phyloP scores from a whole-genome alignment of 2,329 filamentous ascomycete species.

The Cercospora zeina region DNA sequence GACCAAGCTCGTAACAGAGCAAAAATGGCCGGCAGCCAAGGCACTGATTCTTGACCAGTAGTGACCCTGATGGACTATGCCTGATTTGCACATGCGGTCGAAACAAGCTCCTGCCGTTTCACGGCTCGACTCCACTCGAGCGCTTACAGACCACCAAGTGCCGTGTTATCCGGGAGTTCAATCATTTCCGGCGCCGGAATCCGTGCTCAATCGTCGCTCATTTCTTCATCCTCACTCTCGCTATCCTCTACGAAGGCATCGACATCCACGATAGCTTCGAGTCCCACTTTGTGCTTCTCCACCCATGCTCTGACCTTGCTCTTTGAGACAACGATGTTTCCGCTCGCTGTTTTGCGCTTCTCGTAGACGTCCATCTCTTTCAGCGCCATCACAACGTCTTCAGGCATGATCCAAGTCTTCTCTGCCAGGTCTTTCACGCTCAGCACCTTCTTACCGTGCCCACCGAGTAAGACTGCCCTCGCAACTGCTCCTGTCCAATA shows the following conservation, averaged over 20 bases:
- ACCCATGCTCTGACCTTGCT: slow-evolving; percentile 67
- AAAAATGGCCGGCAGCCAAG: not conserved
- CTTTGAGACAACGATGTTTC: slow-evolving; percentile 56
- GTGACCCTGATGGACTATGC: not conserved
- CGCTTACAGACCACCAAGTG: not conserved
- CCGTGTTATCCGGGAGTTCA: not conserved
- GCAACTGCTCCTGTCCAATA: slow-evolving; percentile 87
- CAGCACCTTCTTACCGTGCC: slow-evolving; percentile 52
- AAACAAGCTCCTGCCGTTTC: not conserved
- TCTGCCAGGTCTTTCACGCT: slow-evolving; percentile 71
- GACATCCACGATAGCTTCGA: slow-evolving; percentile 69
- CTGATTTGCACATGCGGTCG: not conserved
- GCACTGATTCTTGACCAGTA: not conserved
- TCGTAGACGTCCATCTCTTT: slow-evolving; percentile 75
- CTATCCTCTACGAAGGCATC: slow-evolving; percentile 68
- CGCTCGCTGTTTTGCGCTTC: slow-evolving; percentile 54
- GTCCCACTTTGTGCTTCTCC: slow-evolving; percentile 59
- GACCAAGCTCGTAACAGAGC: not conserved
- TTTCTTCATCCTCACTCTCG: slow-evolving; percentile 51
- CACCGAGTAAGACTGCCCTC: slow-evolving; percentile 57
- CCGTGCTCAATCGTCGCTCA: slow-evolving; percentile 10
- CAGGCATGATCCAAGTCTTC: slow-evolving; percentile 78
- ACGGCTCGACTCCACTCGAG: not conserved
- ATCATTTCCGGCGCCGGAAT: not conserved
- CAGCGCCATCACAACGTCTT: slow-evolving; percentile 78